Base-by-base conservation (phyloP, 306 rosid genomes). In the Prosopis cineraria region DNA sequence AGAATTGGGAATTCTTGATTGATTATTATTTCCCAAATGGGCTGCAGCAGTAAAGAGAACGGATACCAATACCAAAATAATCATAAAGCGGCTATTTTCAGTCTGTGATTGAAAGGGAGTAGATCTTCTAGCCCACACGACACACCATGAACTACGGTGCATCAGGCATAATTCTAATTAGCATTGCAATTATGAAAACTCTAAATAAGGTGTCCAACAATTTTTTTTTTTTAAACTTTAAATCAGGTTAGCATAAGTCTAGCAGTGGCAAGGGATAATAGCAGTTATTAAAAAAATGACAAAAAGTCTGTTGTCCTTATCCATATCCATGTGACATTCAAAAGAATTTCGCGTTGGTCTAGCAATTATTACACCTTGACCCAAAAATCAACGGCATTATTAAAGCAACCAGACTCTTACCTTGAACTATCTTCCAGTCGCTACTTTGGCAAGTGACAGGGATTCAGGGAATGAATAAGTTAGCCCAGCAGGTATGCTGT, bases 391-490 rank as follows among this genome's bases (percentile, higher is more conserved):
- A 24, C 10, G 22, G 67, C 37, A 73, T 73, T 36, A 36, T 55
- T 9, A 27, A 19, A 47, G 62, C 68, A 37, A n/a, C 33, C 31
- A 44, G 62, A 68, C 47, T 68, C 72, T 78, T 83, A 96, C 99
- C 99, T 89, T 93, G 96, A 78, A 96, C 98, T 55, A 96, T 91
- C 79, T 80, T 87, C 99, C 99, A 93, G 79, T 96, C 98, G 53
- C 99, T 98, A 64, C 85, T 79, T 64, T 76, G 70, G 78, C 92
- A 85, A 73, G 96, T 93, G 64, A 96, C 97, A 0, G 99, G n/a
- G n/a, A n/a, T n/a, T n/a, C n/a, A n/a, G n/a, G 99, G 90, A 93
- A 96, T 25, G 99, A 96, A 66, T 88, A 96, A 73, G 93, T 91
- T 31, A 96, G 88, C 75, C 99, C 99, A 81, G 99, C 90, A 3